Conservation (phyloP, 768 basidiomycete species). For the Hypsizygus marmoreus region DNA sequence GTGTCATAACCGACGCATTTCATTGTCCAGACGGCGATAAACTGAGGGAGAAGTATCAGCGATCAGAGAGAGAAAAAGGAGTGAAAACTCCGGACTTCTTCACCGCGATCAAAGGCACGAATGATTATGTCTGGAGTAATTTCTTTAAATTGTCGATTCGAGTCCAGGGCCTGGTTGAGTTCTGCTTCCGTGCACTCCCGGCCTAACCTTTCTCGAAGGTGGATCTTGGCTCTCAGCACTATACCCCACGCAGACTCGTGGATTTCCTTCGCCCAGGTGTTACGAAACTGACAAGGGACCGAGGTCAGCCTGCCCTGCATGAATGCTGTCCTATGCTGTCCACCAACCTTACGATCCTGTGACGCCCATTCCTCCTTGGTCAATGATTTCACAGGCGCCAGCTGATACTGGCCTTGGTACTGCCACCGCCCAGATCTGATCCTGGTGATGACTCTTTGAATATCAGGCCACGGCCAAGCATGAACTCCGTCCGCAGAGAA, state of each 20-base stretch:
- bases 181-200: conserved; percentile 28
- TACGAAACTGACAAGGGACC: background rate
- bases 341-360: conserved; percentile 10
- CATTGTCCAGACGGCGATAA: conserved; percentile 37
- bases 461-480: conserved; percentile 21
- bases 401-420: conserved; percentile 34
- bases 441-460: conserved; percentile 30
- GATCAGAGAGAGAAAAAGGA: background rate
- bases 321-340: background rate
- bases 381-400: conserved; percentile 36
- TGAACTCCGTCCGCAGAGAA: conserved; percentile 8
- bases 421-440: conserved; percentile 34
- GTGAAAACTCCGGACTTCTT: conserved; percentile 29
- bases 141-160: conserved; percentile 2
- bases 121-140: conserved; percentile 27
- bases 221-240: conserved; percentile 25
- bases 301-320: background rate
- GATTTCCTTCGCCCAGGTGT: conserved; percentile 30
- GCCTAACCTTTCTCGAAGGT: conserved; percentile 23
- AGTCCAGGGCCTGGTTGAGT: conserved; percentile 6
- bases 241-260: conserved; percentile 28
- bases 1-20: conserved; percentile 43
- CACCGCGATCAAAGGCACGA: conserved; percentile 26
- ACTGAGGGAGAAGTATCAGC: conserved; percentile 16
- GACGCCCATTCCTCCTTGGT: conserved; percentile 29